These are phyloP conservation scores for Solanum chmielewskii DNA, from an alignment of 257 asterid genomes.

Conservation along the genomic window DNA sequence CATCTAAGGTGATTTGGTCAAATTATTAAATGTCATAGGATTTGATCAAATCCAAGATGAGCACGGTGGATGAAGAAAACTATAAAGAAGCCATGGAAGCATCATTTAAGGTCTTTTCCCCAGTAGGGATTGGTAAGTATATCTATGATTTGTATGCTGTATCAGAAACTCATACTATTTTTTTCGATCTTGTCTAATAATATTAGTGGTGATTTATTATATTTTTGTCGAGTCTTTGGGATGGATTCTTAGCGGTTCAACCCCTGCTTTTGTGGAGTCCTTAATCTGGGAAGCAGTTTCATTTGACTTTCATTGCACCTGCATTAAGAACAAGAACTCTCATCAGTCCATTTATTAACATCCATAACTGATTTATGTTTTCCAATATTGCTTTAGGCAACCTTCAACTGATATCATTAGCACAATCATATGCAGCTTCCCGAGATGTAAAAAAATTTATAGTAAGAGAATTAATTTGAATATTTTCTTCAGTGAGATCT, in stretches of 20 bases:
- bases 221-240: background rate
- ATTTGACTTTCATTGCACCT: background rate
- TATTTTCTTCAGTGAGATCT: background rate
- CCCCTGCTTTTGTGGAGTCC: background rate
- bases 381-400: background rate
- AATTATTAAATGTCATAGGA: conserved; percentile 41
- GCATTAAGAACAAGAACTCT: background rate
- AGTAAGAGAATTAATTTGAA: background rate
- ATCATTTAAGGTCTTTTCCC: conserved; percentile 78
- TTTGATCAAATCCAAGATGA: conserved; percentile 68
- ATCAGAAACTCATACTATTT: background rate
- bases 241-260: background rate
- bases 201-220: background rate
- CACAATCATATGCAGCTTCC: background rate
- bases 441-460: background rate
- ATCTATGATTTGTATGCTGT: background rate
- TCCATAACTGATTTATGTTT: background rate
- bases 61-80: conserved; percentile 78
- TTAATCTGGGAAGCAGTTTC: background rate
- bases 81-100: conserved; percentile 93
- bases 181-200: background rate
- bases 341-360: background rate
- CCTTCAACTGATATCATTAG: background rate
- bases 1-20: conserved; percentile 17
- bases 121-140: conserved; percentile 83